Percentiles rank a stretch among this genome's conserved stretches.
Evolutionary conservation across 345 rosid genomes (phyloP).

Genomic region (Euphorbia lathyris): DNA sequence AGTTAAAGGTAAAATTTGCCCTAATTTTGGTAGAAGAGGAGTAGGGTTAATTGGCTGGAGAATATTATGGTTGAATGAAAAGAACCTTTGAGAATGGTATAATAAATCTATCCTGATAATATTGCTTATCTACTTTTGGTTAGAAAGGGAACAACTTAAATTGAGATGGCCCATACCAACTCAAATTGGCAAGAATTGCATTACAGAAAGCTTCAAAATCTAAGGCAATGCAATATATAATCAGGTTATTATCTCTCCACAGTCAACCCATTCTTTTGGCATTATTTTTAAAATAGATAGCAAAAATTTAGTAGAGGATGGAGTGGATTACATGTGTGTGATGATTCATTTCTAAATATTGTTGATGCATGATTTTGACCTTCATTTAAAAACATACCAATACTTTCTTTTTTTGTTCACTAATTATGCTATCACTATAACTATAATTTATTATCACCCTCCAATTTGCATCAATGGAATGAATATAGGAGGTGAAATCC

Average conservation of each 20-base stretch:
- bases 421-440: constrained; percentile 3
- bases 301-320: not conserved
- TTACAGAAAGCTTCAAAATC: constrained; percentile 54
- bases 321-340: constrained; percentile 6
- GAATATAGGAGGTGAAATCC: too few relatives aligned
- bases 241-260: constrained; percentile 32
- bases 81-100: constrained; percentile 50
- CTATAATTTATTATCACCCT: not conserved
- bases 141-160: constrained; percentile 51
- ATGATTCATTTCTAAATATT: constrained; percentile 16
- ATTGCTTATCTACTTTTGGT: constrained; percentile 48
- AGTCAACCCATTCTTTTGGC: constrained; percentile 23
- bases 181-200: constrained; percentile 43
- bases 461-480: not conserved
- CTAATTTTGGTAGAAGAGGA: not conserved
- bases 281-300: not conserved
- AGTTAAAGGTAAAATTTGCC: too few relatives aligned
- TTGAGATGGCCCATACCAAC: constrained; percentile 60
- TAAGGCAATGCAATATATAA: constrained; percentile 39
- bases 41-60: constrained; percentile 50
- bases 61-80: constrained; percentile 72
- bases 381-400: not conserved
- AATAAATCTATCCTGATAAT: constrained; percentile 57
- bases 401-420: not conserved
- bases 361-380: constrained; percentile 15